Evolutionary conservation across 2,329 filamentous ascomycete species (phyloP).

Genomic region (Fusarium dlaminii): DNA sequence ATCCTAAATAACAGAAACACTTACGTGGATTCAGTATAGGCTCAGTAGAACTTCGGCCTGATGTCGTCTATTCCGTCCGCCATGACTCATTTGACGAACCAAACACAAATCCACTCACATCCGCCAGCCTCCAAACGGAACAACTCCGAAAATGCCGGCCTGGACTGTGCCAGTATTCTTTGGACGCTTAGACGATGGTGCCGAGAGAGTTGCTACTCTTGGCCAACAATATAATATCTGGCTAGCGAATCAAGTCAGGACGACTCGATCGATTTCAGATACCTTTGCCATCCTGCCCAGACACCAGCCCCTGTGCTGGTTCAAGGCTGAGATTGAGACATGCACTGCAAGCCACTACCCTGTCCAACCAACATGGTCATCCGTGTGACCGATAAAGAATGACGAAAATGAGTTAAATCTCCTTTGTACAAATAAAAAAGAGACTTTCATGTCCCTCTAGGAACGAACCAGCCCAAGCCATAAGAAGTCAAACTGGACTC

Average conservation of each 20-base stretch:
- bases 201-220: background rate
- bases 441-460: background rate
- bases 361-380: background rate
- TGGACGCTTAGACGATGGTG: background rate
- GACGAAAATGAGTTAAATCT: background rate
- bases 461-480: background rate
- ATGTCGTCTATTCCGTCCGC: background rate
- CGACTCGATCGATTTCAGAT: background rate
- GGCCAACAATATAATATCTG: background rate
- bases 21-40: rapidly evolving
- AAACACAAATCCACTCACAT: background rate
- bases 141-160: background rate
- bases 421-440: background rate
- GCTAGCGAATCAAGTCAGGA: background rate
- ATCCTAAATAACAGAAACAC: background rate
- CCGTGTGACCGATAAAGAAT: rapidly evolving
- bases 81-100: background rate
- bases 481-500: background rate
- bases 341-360: no score
- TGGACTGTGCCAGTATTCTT: background rate
- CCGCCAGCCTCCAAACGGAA: background rate
- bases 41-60: background rate
- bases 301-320: background rate
- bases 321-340: background rate
- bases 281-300: background rate